Base-by-base conservation (phyloP, 208 protist species). In the Eutreptiella sp. region DNA sequence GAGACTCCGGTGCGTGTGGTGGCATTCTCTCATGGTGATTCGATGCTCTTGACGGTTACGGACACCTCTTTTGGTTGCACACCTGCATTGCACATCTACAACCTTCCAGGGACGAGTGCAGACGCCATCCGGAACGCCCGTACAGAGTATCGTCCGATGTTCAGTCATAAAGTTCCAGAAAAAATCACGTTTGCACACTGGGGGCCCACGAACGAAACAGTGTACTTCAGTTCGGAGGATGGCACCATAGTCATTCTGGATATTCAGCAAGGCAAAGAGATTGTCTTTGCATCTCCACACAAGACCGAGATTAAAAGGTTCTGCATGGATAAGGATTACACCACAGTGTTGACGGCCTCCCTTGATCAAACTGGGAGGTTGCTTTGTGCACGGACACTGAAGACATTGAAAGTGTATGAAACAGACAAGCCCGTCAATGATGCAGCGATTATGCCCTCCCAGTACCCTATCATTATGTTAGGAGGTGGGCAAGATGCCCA, bases 401-500 rank as follows among this genome's bases (percentile, higher is more conserved):
- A 81, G 66, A 60, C 81, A 21, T 76, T 98, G 16, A 90, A 96
- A 70, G 89, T 79, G 11, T 99, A 96, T 83, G 78, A 93, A 59
- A 93, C 88, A 47, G 89, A 92, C 53, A 80, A 87, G 27, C 92
- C 92, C 16, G 84, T 99, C 54, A 98, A 98, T 76, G 84, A 94
- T 31, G 93, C 93, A 1, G 84, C 80, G 38, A 96, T 99, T 65
- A 93, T 85, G 32, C 94, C 94, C 16, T 74, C 63, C 27, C 77
- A 89, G 63, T 85, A 93, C 72, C 68, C 97, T 24, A 80, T 98
- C 38, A 57, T 98, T 35, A n/a, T n/a, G n/a, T n/a, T n/a, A n/a
- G 94, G 90, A 33, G 96, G 95, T 72, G 95, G 96, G 75, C 91
- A 97, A 73, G 89, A 96, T 23, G 93, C 95, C 1, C 78, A 77